Percentiles rank a stretch among this genome's conserved stretches.
Evolutionary conservation across 2,329 filamentous ascomycete genomes (phyloP).

Genomic region (Elsinoe arachidis): DNA sequence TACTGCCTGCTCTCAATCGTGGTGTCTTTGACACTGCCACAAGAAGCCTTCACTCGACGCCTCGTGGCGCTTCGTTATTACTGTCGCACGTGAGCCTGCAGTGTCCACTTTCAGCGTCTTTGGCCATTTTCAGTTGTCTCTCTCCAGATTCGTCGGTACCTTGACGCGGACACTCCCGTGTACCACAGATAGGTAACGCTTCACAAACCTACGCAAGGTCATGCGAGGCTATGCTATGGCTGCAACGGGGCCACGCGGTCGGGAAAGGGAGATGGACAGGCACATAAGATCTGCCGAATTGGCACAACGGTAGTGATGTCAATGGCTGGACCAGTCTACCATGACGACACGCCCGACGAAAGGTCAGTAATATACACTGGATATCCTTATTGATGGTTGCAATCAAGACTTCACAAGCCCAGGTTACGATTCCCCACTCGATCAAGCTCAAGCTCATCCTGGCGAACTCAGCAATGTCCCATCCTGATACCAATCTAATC

Average conservation of each 20-base stretch:
- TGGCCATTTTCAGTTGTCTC: no score
- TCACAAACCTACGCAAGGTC: not conserved
- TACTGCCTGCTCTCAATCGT: no score
- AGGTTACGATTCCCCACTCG: not conserved
- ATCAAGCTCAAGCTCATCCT: not conserved
- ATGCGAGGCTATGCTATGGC: not conserved
- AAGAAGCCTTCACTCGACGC: no score
- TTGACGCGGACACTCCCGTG: not conserved
- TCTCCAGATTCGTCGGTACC: no score
- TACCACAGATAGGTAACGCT: not conserved
- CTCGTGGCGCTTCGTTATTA: no score
- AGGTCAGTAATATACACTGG: not conserved
- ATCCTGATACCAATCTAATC: conserved; percentile 2
- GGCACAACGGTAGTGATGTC: conserved; percentile 3
- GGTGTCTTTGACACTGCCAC: no score
- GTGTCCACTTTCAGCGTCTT: no score
- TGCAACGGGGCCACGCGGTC: conserved; percentile 3
- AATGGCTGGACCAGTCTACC: not conserved
- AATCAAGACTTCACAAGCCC: not conserved
- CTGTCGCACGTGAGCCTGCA: no score
- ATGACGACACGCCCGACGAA: not conserved
- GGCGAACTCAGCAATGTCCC: not conserved
- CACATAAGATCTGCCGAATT: not conserved
- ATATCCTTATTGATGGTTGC: not conserved
- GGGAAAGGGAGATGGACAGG: not conserved